Conservation (phyloP, 148 eudicot genomes). For the Rhododendron ferrugineum region DNA sequence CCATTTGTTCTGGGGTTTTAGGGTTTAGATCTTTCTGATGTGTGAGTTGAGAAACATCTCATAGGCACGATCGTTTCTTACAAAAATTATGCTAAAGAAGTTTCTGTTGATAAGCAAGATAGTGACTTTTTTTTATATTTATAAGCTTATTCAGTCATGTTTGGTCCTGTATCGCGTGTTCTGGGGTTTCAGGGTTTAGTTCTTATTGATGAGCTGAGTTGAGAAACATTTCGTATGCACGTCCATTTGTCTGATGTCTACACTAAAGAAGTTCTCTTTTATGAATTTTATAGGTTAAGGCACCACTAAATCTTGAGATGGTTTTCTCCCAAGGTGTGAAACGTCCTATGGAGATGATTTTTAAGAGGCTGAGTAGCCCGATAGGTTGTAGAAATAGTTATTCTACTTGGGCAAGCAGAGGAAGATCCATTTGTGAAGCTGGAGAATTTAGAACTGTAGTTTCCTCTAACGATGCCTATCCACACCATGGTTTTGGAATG, state of each 20-base stretch:
- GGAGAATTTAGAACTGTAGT: constrained; percentile 15
- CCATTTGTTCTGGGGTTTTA: neutral
- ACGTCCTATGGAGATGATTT: constrained; percentile 44
- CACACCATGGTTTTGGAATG: constrained; percentile 24
- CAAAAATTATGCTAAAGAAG: neutral
- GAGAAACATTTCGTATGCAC: neutral
- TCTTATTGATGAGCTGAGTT: neutral
- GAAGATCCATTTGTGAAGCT: constrained; percentile 19
- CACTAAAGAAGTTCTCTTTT: neutral
- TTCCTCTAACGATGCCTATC: constrained; percentile 24
- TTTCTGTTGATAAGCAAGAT: neutral
- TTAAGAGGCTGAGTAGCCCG: constrained; percentile 31
- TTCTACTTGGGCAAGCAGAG: constrained; percentile 34
- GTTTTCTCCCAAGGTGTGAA: constrained; percentile 37
- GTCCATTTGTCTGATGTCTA: neutral
- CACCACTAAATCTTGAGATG: constrained; percentile 25
- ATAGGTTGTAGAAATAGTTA: constrained; percentile 23
- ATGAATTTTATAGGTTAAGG: constrained; percentile 1
- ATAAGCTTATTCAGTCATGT: neutral
- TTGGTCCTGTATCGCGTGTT: neutral
- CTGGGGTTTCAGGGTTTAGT: neutral
- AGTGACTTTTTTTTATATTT: no score
- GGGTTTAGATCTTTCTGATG: neutral
- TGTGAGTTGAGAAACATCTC: neutral
- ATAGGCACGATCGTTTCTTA: neutral